Conservation (phyloP, 2,329 filamentous ascomycete species). For the Fusarium nurragi region DNA sequence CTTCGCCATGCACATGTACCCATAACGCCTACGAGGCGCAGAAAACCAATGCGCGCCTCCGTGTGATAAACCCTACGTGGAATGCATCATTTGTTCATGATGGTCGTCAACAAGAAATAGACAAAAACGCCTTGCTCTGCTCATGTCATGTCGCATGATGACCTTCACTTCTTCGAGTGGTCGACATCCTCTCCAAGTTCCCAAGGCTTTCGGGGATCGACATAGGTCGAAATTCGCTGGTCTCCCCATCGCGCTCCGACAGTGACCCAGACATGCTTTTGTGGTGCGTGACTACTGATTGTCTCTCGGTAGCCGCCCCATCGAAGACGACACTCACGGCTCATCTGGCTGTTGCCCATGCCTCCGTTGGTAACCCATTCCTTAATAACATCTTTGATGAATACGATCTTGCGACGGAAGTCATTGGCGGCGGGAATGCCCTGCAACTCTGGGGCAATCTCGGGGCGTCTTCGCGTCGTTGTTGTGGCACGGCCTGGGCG, state of each 20-base stretch:
- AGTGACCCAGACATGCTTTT: conserved; percentile 75
- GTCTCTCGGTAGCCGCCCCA: conserved; percentile 69
- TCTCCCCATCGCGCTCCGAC: conserved; percentile 72
- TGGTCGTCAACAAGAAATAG: conserved; percentile 36
- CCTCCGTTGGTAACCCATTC: conserved; percentile 78
- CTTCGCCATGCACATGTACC: conserved; percentile 37
- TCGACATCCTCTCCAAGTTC: conserved; percentile 66
- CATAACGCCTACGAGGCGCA: conserved; percentile 34
- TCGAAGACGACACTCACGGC: conserved; percentile 61
- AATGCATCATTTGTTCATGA: conserved; percentile 44
- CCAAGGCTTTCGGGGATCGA: conserved; percentile 64
- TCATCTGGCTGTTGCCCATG: conserved; percentile 72
- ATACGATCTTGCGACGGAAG: conserved; percentile 77
- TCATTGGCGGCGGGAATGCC: conserved; percentile 76
- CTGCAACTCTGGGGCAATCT: conserved; percentile 69
- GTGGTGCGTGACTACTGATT: conserved; percentile 58
- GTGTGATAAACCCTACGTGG: conserved; percentile 36
- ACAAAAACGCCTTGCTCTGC: conserved; percentile 40
- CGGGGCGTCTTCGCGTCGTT: conserved; percentile 64
- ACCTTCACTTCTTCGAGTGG: conserved; percentile 43
- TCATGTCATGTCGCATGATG: conserved; percentile 9
- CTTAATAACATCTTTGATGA: conserved; percentile 72
- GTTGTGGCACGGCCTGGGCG: conserved; percentile 57
- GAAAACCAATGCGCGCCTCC: conserved; percentile 32
- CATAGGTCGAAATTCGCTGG: conserved; percentile 62